Evolutionary conservation across 2,329 filamentous ascomycete species (phyloP).

Genomic region (Phialophora tarda): DNA sequence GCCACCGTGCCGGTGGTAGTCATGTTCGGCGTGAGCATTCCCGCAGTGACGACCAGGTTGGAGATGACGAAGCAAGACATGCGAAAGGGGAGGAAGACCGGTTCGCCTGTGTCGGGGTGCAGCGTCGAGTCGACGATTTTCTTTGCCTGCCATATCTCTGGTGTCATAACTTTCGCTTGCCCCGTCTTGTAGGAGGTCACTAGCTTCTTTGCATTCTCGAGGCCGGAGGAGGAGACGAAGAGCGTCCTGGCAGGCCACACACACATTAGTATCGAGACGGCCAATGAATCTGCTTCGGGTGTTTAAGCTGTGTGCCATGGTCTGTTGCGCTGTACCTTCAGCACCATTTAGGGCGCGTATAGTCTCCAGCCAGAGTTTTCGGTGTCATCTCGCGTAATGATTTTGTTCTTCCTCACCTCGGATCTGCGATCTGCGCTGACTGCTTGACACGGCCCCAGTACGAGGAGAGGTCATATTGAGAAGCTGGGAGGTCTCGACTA

Average conservation of each 20-base stretch:
- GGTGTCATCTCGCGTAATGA: conserved; percentile 7
- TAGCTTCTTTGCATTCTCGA: conserved; percentile 84
- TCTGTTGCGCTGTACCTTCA: conserved; percentile 31
- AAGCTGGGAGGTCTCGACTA: conserved; percentile 81
- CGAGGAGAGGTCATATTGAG: conserved; percentile 87
- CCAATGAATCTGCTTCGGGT: not conserved
- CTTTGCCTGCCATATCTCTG: conserved; percentile 92
- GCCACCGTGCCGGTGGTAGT: conserved; percentile 2
- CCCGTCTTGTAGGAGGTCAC: conserved; percentile 87
- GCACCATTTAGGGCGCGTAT: conserved; percentile 14
- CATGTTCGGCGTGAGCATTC: conserved; percentile 82
- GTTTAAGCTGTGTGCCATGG: conserved; percentile 16
- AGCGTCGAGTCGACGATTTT: conserved; percentile 96
- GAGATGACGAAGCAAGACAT: conserved; percentile 96
- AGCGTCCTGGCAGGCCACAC: conserved; percentile 70
- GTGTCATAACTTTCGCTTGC: conserved; percentile 77
- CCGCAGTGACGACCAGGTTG: conserved; percentile 91
- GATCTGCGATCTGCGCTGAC: conserved; percentile 87
- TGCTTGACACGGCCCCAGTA: conserved; percentile 96
- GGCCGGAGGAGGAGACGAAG: conserved; percentile 74
- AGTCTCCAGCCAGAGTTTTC: conserved; percentile 2
- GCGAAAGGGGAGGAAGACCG: conserved; percentile 93
- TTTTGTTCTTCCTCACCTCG: conserved; percentile 70
- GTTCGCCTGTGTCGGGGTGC: conserved; percentile 95
- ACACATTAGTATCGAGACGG: not conserved